These are phyloP conservation scores for Boeremia lycopersici DNA, from an alignment of 2,329 filamentous ascomycete genomes.

Conservation along the genomic window DNA sequence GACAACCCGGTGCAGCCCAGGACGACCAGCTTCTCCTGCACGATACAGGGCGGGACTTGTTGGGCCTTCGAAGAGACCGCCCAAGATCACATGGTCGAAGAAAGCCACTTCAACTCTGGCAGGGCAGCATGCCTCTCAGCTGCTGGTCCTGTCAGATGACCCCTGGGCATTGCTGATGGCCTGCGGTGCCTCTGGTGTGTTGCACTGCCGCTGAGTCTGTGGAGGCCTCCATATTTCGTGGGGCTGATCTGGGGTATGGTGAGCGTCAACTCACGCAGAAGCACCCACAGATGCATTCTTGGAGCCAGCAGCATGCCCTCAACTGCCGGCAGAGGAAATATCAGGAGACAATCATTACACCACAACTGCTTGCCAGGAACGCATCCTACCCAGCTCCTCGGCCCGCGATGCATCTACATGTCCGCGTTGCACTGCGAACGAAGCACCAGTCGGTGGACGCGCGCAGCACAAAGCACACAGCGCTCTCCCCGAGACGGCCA, in stretches of 20 bases:
- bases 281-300: slow-evolving; percentile 17
- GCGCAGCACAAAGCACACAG: not conserved
- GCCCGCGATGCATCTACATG: slow-evolving; percentile 29
- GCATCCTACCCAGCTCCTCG: slow-evolving; percentile 14
- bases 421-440: slow-evolving; percentile 20
- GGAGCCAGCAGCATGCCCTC: slow-evolving; percentile 4
- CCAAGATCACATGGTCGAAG: not conserved
- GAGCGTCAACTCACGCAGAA: slow-evolving; percentile 22
- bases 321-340: slow-evolving; percentile 6
- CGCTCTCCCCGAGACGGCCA: not conserved
- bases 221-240: slow-evolving; percentile 20
- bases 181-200: slow-evolving; percentile 25
- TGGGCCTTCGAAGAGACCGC: not conserved
- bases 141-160: slow-evolving; percentile 23
- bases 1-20: not conserved
- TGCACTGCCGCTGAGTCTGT: slow-evolving; percentile 28
- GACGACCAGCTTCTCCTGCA: not conserved
- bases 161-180: slow-evolving; percentile 16
- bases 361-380: slow-evolving; percentile 18
- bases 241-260: slow-evolving; percentile 30
- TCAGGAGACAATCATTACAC: slow-evolving; percentile 25
- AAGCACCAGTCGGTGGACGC: slow-evolving; percentile 23
- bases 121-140: slow-evolving; percentile 7
- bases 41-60: not conserved
- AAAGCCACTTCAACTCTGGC: not conserved